phyloP scores from a whole-genome alignment of 2,329 filamentous ascomycete genomes.

The Passalora sequoiae region DNA sequence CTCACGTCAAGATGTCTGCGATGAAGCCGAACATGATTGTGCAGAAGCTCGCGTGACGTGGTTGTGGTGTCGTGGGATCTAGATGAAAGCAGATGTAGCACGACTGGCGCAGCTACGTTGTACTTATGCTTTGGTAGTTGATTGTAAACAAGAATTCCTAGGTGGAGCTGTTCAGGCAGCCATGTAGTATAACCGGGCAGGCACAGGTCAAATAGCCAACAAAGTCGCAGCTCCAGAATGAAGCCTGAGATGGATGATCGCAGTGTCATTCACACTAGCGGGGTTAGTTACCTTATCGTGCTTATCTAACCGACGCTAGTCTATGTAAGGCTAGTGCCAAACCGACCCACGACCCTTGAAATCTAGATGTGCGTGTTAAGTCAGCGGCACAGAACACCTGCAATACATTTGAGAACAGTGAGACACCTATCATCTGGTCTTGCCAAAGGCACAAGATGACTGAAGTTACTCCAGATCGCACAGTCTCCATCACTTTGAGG shows the following conservation, averaged over 20 bases:
- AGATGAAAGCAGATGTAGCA: neutral
- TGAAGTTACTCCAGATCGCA: neutral
- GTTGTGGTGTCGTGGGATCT: neutral
- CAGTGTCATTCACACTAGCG: too few relatives aligned
- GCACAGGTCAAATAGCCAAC: neutral
- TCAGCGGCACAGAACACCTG: neutral
- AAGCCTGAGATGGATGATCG: neutral
- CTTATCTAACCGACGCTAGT: neutral
- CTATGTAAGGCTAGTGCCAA: too few relatives aligned
- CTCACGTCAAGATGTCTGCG: slow-evolving; percentile 72
- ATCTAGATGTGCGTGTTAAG: too few relatives aligned
- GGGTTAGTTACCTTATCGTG: neutral
- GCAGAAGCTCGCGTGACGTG: slow-evolving; percentile 12
- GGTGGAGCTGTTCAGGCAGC: neutral
- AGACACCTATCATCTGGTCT: slow-evolving; percentile 1
- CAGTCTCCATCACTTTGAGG: neutral
- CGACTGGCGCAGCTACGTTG: neutral
- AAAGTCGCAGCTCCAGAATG: neutral
- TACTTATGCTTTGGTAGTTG: neutral
- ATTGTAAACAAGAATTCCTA: neutral
- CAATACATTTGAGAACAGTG: slow-evolving; percentile 1
- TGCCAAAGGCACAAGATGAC: neutral
- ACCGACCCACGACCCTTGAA: too few relatives aligned
- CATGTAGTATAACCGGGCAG: neutral
- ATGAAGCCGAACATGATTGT: slow-evolving; percentile 67